Conservation (phyloP, 2,329 filamentous ascomycete genomes). For the Paecilomyces variotii region DNA sequence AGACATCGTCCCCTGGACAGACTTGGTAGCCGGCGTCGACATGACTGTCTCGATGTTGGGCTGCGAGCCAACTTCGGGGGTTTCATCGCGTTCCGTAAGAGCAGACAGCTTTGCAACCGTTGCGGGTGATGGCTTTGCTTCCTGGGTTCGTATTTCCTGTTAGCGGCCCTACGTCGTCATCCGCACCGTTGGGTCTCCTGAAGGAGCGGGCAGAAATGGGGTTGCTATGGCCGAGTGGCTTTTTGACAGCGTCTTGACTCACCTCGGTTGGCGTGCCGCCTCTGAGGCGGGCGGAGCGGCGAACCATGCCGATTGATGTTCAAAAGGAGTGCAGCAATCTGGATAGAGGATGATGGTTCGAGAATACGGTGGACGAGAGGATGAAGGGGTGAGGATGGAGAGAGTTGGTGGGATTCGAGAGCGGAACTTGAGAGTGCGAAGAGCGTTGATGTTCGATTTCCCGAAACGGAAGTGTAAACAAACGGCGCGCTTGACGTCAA, state of each 20-base stretch:
- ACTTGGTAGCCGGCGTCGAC: constrained; percentile 11
- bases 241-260: constrained; percentile 5
- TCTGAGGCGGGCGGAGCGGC: constrained; percentile 34
- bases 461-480: not conserved
- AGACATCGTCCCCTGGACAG: constrained; percentile 20
- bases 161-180: constrained; percentile 1
- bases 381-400: not conserved
- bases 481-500: not conserved
- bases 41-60: constrained; percentile 12
- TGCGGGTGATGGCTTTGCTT: constrained; percentile 14
- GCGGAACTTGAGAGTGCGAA: not conserved
- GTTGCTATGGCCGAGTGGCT: constrained; percentile 8
- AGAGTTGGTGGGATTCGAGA: not conserved
- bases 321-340: not conserved
- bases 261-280: constrained; percentile 26
- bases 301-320: constrained; percentile 25
- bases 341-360: not conserved
- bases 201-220: not conserved
- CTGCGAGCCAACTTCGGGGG: constrained; percentile 25
- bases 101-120: constrained; percentile 29
- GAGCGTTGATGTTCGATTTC: not conserved
- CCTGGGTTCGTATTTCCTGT: constrained; percentile 11
- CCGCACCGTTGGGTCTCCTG: not conserved
- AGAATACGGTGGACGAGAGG: not conserved
- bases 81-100: constrained; percentile 42